Conservation (phyloP, 2,329 filamentous ascomycete genomes). For the Hymenoscyphus fraxineus region DNA sequence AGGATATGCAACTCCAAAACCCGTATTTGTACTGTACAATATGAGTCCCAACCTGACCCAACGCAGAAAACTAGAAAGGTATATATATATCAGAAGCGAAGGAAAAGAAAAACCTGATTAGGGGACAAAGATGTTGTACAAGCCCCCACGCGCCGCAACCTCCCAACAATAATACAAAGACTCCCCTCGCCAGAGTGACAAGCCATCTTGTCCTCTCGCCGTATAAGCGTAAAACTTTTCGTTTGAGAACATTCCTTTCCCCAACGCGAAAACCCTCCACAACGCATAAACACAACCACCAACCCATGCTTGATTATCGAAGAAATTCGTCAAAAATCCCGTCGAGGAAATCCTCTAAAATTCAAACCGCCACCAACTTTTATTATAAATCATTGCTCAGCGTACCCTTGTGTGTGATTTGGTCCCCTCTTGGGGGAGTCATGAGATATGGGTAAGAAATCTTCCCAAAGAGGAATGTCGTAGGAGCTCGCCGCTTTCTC, state of each 20-base stretch:
- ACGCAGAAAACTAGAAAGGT: not conserved
- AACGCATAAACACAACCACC: not conserved
- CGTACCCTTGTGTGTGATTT: not conserved
- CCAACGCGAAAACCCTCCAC: not conserved
- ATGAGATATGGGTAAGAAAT: not conserved
- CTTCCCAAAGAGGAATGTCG: not conserved
- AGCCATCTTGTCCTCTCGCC: not conserved
- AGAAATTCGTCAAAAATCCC: not conserved
- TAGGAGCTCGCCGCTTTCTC: not conserved
- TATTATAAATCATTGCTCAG: too few relatives aligned
- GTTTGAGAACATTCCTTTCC: not conserved
- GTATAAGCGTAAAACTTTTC: not conserved
- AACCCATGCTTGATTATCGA: not conserved
- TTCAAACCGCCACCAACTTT: not conserved
- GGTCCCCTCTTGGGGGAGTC: not conserved
- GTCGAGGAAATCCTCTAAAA: not conserved
- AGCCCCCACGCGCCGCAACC: not conserved
- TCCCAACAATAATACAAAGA: not conserved
- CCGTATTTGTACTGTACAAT: not conserved
- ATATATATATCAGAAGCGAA: slow-evolving; percentile 2
- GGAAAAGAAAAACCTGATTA: not conserved
- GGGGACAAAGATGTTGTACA: not conserved
- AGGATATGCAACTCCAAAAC: not conserved
- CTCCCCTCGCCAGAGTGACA: not conserved
- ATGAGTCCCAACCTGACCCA: not conserved